Evolutionary conservation across 352 stramenopile species (phyloP), one percentile per base, ranked within the genome.

Genomic region (Phytophthora megakarya): DNA sequence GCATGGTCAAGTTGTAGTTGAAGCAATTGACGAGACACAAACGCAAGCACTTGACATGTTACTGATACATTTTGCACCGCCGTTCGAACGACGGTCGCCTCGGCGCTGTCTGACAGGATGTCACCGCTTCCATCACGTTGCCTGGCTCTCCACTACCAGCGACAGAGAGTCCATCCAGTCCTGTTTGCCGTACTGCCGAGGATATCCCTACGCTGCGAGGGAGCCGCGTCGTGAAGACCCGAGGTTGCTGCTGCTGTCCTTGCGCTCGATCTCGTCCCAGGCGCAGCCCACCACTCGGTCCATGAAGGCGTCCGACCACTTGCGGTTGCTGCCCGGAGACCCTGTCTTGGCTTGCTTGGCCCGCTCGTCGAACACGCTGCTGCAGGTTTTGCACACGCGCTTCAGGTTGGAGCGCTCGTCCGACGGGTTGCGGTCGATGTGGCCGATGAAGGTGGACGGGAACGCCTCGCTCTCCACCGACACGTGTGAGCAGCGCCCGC

Each of bases 341-440:
- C 35, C 28, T 5, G 61, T 56, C 33, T 86, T 76, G 11, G 70
- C 46, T 2, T 78, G 54, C 63, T 82, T 73, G 15, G 83, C 66
- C 25, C 84, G 84, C 61, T 93, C 79, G n/a, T 88, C 73, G 39
- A 93, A 90, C 32, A 93, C 82, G 28, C 68, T 72, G 58, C 72
- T 88, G 62, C 81, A 93, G 21, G 78, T 89, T 59, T 88, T 89
- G 71, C 81, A 93, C 26, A 91, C 82, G 30, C 84, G 81, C 65
- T 91, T 82, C 49, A 85, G 76, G 40, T 71, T 81, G 7, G 62
- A 75, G 21, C 67, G 62, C 30, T 80, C 73, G 23, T 86, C 70
- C 43, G 81, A 72, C 5, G 70, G 55, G 13, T 75, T 74, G 21
- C 59, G 63, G 46, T 76, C 71, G 13, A 80, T 68, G 35, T 84